These are phyloP conservation scores for Dictyostelium intermedium DNA, from an alignment of 78 protist genomes.

Conservation along the genomic window DNA sequence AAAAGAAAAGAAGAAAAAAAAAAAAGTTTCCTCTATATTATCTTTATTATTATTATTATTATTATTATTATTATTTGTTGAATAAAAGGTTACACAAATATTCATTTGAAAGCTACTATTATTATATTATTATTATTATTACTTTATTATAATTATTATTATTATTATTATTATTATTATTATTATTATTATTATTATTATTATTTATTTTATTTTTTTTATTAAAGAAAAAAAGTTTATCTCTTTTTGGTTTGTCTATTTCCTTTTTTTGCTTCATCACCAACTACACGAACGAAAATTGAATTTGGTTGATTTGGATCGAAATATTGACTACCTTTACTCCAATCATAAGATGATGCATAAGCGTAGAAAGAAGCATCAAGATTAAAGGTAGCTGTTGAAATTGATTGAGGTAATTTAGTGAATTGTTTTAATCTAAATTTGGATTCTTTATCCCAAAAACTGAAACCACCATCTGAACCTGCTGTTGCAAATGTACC, in stretches of 20 bases:
- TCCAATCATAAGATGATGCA: constrained; percentile 94
- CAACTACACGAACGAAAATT: constrained; percentile 21
- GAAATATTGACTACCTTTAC: constrained; percentile 32
- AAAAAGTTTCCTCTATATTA: not conserved
- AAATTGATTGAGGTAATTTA: constrained; percentile 53
- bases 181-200: not conserved
- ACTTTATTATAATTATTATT: too few species aligned
- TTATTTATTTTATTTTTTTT: not conserved
- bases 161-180: not conserved
- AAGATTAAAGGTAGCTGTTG: constrained; percentile 67
- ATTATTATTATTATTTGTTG: not conserved
- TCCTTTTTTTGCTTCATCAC: constrained; percentile 35
- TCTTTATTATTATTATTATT: not conserved
- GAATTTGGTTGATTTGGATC: constrained; percentile 9
- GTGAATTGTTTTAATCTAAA: constrained; percentile 83
- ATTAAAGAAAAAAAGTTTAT: too few species aligned
- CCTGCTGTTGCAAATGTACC: constrained; percentile 96
- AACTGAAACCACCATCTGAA: constrained; percentile 90
- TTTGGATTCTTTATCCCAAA: constrained; percentile 91
- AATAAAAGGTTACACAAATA: too few species aligned
- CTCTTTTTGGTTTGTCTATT: constrained; percentile 9
- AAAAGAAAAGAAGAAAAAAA: not conserved
- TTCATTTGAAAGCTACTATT: too few species aligned
- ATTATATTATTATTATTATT: too few species aligned
- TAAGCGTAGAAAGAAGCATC: constrained; percentile 93